These are phyloP conservation scores for Sinapis alba DNA, from an alignment of 441 rosid genomes.

Conservation along the genomic window DNA sequence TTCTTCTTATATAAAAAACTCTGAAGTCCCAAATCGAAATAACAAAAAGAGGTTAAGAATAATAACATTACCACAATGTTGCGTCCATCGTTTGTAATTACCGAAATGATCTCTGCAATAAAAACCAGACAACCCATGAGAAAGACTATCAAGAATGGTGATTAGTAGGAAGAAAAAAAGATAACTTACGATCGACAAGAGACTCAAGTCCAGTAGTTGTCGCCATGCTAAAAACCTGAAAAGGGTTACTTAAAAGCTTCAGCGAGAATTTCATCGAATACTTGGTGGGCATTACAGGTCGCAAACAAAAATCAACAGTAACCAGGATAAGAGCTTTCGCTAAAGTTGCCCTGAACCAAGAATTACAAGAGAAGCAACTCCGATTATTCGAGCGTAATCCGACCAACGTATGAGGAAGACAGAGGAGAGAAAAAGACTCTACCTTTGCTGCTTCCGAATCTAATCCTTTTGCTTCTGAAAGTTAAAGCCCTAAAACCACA, in stretches of 20 bases:
- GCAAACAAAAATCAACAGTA: neutral
- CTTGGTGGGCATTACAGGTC: conserved; percentile 26
- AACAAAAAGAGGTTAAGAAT: neutral
- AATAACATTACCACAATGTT: conserved; percentile 72
- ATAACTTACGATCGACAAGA: conserved; percentile 56
- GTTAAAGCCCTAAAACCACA: too few relatives aligned
- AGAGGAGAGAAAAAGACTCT: too few relatives aligned
- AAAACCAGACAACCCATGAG: conserved; percentile 15
- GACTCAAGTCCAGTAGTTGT: conserved; percentile 77
- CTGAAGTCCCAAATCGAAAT: neutral
- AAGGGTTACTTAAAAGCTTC: neutral
- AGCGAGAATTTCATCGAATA: conserved; percentile 28
- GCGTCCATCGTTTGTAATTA: conserved; percentile 90
- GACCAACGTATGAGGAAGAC: too few relatives aligned
- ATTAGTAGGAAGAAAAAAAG: neutral
- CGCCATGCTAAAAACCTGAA: conserved; percentile 50
- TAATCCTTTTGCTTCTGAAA: too few relatives aligned
- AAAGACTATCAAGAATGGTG: neutral
- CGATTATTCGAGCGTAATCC: too few relatives aligned
- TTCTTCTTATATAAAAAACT: too few relatives aligned
- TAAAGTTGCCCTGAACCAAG: neutral
- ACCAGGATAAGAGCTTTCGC: neutral
- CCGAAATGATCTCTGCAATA: conserved; percentile 67
- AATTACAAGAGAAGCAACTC: neutral
- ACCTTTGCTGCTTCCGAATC: too few relatives aligned